Evolutionary conservation across 345 rosid species (phyloP), one percentile per base, ranked within the genome.

Genomic region (Conringia planisiliqua): DNA sequence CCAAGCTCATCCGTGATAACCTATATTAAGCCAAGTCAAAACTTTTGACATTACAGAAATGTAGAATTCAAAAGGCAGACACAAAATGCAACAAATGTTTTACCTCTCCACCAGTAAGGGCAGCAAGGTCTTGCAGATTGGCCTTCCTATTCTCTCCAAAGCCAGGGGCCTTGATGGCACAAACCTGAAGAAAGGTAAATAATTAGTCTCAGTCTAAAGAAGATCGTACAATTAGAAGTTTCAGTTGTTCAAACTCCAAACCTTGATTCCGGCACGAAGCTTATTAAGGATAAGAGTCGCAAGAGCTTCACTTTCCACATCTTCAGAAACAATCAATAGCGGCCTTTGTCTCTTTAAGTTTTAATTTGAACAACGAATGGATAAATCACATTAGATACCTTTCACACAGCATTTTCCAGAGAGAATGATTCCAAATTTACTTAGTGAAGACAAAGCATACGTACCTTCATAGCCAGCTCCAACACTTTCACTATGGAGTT

Each of bases 261-360:
- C 98, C 99, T 95, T 95, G 71, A 90, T 86, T 78, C 99, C 98
- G 24, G 99, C 98, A n/a, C 99, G 97, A 46, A 95, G 97, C 78
- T 95, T 95, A 74, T 95, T 95, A 17, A 95, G 80, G 75, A 95
- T 84, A 40, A 95, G 92, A 14, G 94, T 88, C 3, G 98, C 97
- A 55, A 92, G 77, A 24, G 98, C 99, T 57, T 95, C 99, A 29
- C 99, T 95, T 58, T 95, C 99, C 39, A 95, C 78, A 87, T 95
- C 99, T 74, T 95, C 98, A 22, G 99, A 83, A 46, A 95, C 84
- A 33, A 95, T 90, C 69, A 95, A 74, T 36, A 95, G 78, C 1
- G 99, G 98, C 61, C 91, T 90, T 89, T 95, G 98, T 61, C 68
- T 86, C 98, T 90, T 82, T 14, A 50, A 58, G 16, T 6, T 38